Percentiles rank a stretch among this genome's conserved stretches.
These are phyloP conservation scores for Wickerhamomyces sp. DNA, from an alignment of 1,139 yeast species.

Conservation along the genomic window DNA sequence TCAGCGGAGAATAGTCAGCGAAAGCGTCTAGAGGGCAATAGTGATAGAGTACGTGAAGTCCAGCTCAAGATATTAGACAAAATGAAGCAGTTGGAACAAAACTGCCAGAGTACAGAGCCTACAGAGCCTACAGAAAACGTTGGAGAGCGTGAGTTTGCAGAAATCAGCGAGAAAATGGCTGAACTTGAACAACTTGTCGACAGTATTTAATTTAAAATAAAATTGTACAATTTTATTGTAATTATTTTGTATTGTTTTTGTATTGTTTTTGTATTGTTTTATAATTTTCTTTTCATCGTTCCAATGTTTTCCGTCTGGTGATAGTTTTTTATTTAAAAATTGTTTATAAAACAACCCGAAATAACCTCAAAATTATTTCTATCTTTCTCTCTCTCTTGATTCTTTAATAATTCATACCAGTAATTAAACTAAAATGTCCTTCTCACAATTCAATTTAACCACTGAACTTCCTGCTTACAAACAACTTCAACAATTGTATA, in stretches of 20 bases:
- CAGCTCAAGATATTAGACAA: constrained; percentile 58
- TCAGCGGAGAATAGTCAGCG: constrained; percentile 33
- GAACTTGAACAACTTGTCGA: constrained; percentile 37
- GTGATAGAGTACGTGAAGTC: constrained; percentile 49
- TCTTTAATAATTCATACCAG: too few species aligned
- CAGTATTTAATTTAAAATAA: not conserved
- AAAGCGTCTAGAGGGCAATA: constrained; percentile 42
- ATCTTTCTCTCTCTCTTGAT: too few species aligned
- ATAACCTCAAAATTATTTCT: too few species aligned
- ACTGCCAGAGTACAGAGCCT: too few species aligned
- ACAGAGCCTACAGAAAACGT: too few species aligned
- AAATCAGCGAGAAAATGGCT: constrained; percentile 5
- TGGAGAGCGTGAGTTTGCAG: not conserved
- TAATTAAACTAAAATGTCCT: too few species aligned
- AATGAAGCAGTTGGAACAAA: constrained; percentile 34
- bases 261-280: not conserved
- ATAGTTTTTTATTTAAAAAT: not conserved
- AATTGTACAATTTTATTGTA: too few species aligned
- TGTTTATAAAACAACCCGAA: not conserved
- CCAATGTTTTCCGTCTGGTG: constrained; percentile 12
- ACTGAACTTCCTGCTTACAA: constrained; percentile 84
- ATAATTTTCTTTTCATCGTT: not conserved
- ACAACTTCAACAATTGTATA: constrained; percentile 65
- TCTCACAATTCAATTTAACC: constrained; percentile 41
- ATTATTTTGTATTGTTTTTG: too few species aligned